Percentiles rank a stretch among this genome's conserved stretches.
These are phyloP conservation scores for Rhodotorula sp. DNA, from an alignment of 1,284 basidiomycete species.

Conservation along the genomic window DNA sequence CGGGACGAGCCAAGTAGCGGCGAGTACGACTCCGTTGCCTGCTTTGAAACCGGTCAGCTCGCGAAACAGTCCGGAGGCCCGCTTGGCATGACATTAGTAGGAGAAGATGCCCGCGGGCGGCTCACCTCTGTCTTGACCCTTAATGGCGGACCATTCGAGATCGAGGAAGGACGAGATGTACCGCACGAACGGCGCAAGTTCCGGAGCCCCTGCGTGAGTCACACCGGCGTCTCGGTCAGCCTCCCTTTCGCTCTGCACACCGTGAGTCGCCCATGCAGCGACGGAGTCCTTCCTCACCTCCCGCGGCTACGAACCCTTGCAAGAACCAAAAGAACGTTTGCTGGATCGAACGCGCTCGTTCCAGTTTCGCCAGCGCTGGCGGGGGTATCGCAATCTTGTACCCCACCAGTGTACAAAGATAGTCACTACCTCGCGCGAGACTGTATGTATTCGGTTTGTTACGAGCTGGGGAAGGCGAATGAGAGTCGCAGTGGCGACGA, in stretches of 20 bases:
- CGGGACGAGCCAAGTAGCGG: constrained; percentile 44
- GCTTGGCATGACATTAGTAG: too few relatives aligned
- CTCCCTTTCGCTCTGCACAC: too few relatives aligned
- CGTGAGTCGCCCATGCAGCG: background rate
- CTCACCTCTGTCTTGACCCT: constrained; percentile 35
- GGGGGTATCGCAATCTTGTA: constrained; percentile 43
- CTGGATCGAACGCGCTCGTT: constrained; percentile 28
- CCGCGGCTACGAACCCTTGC: constrained; percentile 36
- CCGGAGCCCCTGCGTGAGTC: constrained; percentile 30
- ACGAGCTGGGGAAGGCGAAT: background rate
- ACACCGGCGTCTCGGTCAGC: too few relatives aligned
- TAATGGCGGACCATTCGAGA: constrained; percentile 43
- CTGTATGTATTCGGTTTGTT: background rate
- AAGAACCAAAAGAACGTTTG: constrained; percentile 39
- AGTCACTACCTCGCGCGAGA: constrained; percentile 28
- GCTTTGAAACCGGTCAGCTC: background rate
- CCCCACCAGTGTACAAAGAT: constrained; percentile 43
- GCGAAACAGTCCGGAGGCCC: background rate
- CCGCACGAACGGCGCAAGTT: constrained; percentile 40
- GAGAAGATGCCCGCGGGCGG: background rate
- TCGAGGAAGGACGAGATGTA: constrained; percentile 42
- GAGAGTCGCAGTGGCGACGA: background rate
- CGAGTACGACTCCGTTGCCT: constrained; percentile 43
- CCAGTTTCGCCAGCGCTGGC: constrained; percentile 25
- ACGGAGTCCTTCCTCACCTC: constrained; percentile 11